Evolutionary conservation across 345 rosid species (phyloP), one percentile per base, ranked within the genome.

Genomic region (Arabis alpina): DNA sequence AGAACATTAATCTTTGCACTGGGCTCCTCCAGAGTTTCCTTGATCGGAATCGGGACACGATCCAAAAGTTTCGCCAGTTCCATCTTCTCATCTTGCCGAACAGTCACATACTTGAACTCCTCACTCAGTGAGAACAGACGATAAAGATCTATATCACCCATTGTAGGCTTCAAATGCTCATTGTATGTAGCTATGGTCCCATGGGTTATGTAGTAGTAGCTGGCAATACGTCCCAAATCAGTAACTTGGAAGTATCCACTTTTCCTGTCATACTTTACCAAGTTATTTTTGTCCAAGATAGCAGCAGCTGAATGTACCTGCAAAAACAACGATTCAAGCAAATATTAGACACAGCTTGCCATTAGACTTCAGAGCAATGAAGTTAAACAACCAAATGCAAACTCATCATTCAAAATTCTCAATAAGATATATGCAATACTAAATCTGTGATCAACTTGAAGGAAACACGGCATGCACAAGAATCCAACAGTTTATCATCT

Each of bases 191-290:
- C 83, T 69, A 91, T 91, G 37, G 99, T 94, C 75, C 96, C 99
- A 68, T 94, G 96, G 73, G 84, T 82, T 66, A 88, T 89, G 71
- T 94, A 94, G 74, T 87, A 89, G 74, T 91, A 94, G 82, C 99
- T 91, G 32, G 99, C 98, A 77, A 94, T 91, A n/a, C 99, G 89
- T 54, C 99, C 99, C 87, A 94, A 80, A 80, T 91, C 97, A n/a
- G 98, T 91, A 42, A 85, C 96, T 81, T 94, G 99, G 82, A 94
- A 94, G 79, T 85, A 87, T 61, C 99, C 99, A 74, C 96, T 89
- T 79, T 94, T 91, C 67, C 87, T 78, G 67, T 91, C 97, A 64
- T 94, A 91, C 82, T 87, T 94, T 11, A 91, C 84, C 87, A 94
- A 80, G 81, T 91, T 91, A 72, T 84, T 91, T 71, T 77, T 91